Evolutionary conservation across 192 early-diverging fungal species (phyloP).

Genomic region (Diversispora eburnea): DNA sequence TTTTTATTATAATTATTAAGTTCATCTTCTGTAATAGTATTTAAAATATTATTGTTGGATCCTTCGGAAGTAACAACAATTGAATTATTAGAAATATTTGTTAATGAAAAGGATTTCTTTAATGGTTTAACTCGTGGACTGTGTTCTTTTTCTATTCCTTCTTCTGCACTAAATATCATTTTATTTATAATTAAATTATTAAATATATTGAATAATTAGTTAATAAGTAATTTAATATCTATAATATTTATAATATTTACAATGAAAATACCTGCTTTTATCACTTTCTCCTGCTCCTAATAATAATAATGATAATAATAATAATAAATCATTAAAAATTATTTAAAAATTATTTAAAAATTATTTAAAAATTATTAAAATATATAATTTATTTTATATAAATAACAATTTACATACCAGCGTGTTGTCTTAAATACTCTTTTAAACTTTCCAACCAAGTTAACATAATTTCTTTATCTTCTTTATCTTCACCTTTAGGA

Average conservation of each 20-base stretch:
- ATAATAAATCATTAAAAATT: neutral
- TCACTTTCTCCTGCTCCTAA: conserved; percentile 5
- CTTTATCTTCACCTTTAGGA: conserved; percentile 24
- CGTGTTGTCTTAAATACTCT: conserved; percentile 17
- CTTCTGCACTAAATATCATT: neutral
- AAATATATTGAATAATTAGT: no score
- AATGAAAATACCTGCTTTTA: neutral
- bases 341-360: neutral
- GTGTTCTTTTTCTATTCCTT: neutral
- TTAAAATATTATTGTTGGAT: neutral
- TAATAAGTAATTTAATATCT: no score
- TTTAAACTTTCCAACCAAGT: conserved; percentile 21
- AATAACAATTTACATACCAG: neutral
- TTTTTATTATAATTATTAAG: neutral
- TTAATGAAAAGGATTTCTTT: conserved; percentile 1
- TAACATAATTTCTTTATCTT: neutral
- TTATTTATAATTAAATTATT: no score
- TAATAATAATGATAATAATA: neutral
- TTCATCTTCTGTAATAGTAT: conserved; percentile 17
- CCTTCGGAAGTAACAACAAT: no score
- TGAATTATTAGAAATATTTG: neutral
- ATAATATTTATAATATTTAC: no score
- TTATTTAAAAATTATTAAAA: neutral
- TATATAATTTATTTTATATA: neutral
- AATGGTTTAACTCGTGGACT: neutral